Evolutionary conservation across 176 grass and related monocot genomes (phyloP).

Genomic region (Melocanna baccifera): DNA sequence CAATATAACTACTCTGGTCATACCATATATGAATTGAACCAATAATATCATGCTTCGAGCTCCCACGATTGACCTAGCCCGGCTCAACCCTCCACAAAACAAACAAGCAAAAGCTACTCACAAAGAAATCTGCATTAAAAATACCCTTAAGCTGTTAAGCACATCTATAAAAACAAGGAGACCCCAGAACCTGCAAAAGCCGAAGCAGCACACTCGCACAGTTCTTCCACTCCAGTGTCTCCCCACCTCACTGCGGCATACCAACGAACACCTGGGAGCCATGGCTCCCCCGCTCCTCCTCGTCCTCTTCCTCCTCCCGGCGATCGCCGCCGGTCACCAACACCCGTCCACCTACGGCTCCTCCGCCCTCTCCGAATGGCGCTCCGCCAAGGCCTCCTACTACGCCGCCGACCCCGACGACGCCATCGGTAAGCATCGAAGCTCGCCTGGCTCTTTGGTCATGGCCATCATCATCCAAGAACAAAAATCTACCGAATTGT

Average conservation of each 20-base stretch:
- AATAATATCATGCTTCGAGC: no score
- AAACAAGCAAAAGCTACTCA: conserved; percentile 14
- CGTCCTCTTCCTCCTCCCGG: conserved; percentile 37
- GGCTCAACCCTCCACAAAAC: background rate
- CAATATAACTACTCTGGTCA: no score
- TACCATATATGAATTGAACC: no score
- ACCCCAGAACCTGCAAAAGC: conserved; percentile 20
- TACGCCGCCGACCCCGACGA: conserved; percentile 87
- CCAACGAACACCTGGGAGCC: conserved; percentile 31
- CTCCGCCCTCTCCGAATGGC: conserved; percentile 87
- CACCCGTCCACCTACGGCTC: conserved; percentile 42
- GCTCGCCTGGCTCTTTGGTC: background rate
- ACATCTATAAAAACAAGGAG: conserved; percentile 31
- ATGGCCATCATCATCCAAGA: background rate
- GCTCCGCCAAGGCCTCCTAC: conserved; percentile 90
- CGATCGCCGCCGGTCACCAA: conserved; percentile 52
- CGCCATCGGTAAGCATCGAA: conserved; percentile 61
- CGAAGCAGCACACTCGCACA: conserved; percentile 10
- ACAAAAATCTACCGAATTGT: background rate
- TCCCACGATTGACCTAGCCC: no score
- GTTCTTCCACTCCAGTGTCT: background rate
- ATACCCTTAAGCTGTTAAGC: background rate
- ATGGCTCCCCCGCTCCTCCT: conserved; percentile 44
- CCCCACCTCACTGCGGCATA: background rate
- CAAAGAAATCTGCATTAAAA: conserved; percentile 1